Conservation (phyloP, 2,329 filamentous ascomycete genomes). For the Mycogone perniciosa region DNA sequence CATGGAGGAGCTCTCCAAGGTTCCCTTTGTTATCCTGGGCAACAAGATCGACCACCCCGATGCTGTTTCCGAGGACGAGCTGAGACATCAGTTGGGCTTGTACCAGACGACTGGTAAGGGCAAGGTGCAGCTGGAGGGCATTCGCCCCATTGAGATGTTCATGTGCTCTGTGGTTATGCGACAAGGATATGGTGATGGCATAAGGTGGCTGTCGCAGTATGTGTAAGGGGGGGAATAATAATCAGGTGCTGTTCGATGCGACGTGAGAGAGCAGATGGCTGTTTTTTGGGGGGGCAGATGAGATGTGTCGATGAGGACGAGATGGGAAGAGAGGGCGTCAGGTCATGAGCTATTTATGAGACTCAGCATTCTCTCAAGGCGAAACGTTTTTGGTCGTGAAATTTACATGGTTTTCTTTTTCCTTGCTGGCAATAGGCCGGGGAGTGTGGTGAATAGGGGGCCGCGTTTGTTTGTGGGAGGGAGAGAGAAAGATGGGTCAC, state of each 20-base stretch:
- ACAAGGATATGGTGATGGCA: slow-evolving; percentile 88
- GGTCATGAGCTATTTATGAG: slow-evolving; percentile 25
- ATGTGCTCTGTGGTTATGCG: slow-evolving; percentile 99
- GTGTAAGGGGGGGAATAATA: slow-evolving; percentile 50
- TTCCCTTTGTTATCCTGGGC: slow-evolving; percentile 90
- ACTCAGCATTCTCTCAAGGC: slow-evolving; percentile 31
- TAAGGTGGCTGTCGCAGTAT: slow-evolving; percentile 89
- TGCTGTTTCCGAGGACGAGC: slow-evolving; percentile 90
- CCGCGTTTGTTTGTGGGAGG: no score
- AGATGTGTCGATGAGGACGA: not conserved
- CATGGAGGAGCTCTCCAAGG: slow-evolving; percentile 95
- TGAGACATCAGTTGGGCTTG: slow-evolving; percentile 83
- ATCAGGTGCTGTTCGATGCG: not conserved
- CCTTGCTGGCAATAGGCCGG: no score
- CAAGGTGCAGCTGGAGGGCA: slow-evolving; percentile 86
- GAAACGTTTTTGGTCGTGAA: slow-evolving; percentile 27
- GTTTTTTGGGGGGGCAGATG: not conserved
- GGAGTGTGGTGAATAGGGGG: no score
- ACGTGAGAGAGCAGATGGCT: slow-evolving; percentile 1
- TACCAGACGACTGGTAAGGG: slow-evolving; percentile 97
- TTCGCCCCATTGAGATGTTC: slow-evolving; percentile 93
- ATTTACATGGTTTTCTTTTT: slow-evolving; percentile 14
- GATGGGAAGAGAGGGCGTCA: slow-evolving; percentile 15
- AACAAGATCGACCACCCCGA: slow-evolving; percentile 99
- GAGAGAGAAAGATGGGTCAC: no score